Base-by-base conservation (phyloP, 2,329 filamentous ascomycete genomes). In the Epichloe hybrida region DNA sequence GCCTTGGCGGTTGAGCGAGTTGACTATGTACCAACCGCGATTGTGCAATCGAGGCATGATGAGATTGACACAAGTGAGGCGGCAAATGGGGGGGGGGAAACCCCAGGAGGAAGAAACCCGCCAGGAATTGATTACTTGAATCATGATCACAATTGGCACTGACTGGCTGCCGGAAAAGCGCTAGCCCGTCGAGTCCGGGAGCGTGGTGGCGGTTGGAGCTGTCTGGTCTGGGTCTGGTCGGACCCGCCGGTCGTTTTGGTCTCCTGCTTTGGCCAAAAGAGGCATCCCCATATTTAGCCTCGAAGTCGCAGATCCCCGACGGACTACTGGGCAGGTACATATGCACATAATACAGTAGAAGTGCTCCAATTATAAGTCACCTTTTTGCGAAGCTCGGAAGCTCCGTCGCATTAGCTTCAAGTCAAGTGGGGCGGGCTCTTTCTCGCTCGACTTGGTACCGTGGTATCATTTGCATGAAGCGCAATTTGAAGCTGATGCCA, bases 201-300 rank as follows among this genome's bases (percentile, higher is more conserved):
- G 40, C 31, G 20, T 46, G 41, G 51, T 44, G 42, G 51, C 38
- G 42, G 48, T 42, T 49, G 40, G 27, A 31, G 46, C 47, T 48
- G 50, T 23, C 44, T 36, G 44, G 44, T 15, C 34, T 23, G 40
- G 40, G 40, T 13, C 41, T 46, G 45, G 45, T 51, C 53, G 53
- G 53, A 45, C 51, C 47, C 49, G 49, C 51, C 43, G 51, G 37
- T 31, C 43, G 51, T 23, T 31, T 31, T 17, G 45, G 31, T 34
- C 44, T 20, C 45, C 13, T 44, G 34, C 41, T 45, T 43, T 5
- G 6, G 45, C 49, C 51, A 12, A 48, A 51, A 47, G n/a, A 46
- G 53, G 39, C 39, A 50, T 49, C 37, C 44, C 51, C 36, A 34
- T 17, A 17, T 39, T 42, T 41, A 40, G 38, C 31, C 46, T 41